phyloP scores from a whole-genome alignment of 1,284 basidiomycete genomes.

The Ganoderma sp. region DNA sequence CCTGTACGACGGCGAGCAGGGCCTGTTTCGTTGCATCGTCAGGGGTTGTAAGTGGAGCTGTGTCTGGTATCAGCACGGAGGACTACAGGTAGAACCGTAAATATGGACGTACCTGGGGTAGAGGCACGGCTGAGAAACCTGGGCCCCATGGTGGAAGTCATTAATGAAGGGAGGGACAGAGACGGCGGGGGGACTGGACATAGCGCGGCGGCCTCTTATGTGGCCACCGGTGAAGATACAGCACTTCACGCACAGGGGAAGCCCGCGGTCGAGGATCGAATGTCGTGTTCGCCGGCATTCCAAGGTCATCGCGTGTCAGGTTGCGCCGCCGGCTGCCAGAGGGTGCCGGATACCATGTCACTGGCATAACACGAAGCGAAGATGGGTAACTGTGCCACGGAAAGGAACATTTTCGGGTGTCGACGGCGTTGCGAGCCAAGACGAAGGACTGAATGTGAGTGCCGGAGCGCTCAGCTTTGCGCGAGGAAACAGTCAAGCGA shows the following conservation, averaged over 20 bases:
- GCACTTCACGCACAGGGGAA: background rate
- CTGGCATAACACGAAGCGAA: background rate
- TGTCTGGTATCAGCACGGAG: background rate
- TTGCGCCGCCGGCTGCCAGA: constrained; percentile 1
- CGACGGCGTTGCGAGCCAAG: background rate
- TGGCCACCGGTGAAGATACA: background rate
- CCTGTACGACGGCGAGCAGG: constrained; percentile 37
- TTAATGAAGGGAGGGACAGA: background rate
- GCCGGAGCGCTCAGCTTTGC: background rate
- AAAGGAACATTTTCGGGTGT: background rate
- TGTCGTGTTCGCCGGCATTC: background rate
- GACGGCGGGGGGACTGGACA: background rate
- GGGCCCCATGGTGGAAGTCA: background rate
- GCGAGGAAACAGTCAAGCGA: background rate
- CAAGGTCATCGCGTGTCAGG: constrained; percentile 1
- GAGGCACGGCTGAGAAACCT: background rate
- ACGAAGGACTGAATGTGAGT: background rate
- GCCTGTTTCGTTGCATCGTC: constrained; percentile 39
- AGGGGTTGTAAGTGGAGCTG: constrained; percentile 35
- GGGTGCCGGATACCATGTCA: background rate
- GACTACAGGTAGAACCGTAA: background rate
- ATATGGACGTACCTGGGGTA: background rate
- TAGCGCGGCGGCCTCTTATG: background rate
- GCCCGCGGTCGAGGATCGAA: background rate
- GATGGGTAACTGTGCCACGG: background rate